Evolutionary conservation across 192 early-diverging fungal genomes (phyloP), one percentile per base, ranked within the genome.

Genomic region (Funneliformis geosporum): DNA sequence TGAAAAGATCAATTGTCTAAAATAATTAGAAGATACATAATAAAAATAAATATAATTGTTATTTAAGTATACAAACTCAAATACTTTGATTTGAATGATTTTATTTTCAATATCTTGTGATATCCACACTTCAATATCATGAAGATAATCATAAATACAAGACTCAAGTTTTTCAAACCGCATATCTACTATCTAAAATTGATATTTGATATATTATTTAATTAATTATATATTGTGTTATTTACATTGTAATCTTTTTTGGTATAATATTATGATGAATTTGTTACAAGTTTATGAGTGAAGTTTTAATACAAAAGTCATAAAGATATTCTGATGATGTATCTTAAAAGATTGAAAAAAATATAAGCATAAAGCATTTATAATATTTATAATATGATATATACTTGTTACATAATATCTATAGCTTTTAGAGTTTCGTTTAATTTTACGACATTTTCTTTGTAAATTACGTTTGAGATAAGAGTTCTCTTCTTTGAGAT

Each of bases 1-100:
- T 9, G n/a, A 62, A 27, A 62, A 62, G 27, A 0, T 10, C 4
- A 4, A 16, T 23, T 62, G 61, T n/a, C 23, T 8, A 62, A n/a
- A 62, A 62, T 62, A 62, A 62, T 62, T 62, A 28, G n/a, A 23
- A n/a, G 61, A 23, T 62, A n/a, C 59, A 60, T 60, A n/a, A 60
- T 16, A 16, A 60, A 18, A 9, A 6, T 16, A 1, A 16, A 16
- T 16, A 60, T 60, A 16, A 18, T 60, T n/a, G 23, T 60, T 60
- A 60, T 60, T 18, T 60, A 60, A 18, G 23, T 60, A 60, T n/a
- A 14, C 14, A 60, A 60, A 60, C 0, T 60, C 2, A 0, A 60
- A 60, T 18, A 21, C 12, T 60, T 60, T 14, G 23, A 60, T 60
- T 0, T n/a, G 23, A 14, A 60, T 14, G 6, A n/a, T 18, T 18